phyloP scores from a whole-genome alignment of 805 yeast species.

The Cyberlindnera bimundalis region DNA sequence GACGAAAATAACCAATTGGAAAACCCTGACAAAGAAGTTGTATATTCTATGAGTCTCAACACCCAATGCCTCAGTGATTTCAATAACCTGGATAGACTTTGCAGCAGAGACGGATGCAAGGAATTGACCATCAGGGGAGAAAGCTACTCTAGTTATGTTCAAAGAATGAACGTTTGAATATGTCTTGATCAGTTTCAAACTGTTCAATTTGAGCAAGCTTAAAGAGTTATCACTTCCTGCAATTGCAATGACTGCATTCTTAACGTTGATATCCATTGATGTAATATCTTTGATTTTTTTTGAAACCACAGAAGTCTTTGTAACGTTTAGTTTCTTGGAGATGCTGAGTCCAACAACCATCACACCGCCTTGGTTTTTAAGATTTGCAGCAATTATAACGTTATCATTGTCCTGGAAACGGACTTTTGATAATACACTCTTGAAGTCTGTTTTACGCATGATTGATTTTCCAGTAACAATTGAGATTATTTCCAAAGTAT shows the following conservation, averaged over 20 bases:
- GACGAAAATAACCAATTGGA: slow-evolving; percentile 15
- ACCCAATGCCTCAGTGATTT: slow-evolving; percentile 49
- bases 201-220: slow-evolving; percentile 38
- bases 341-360: slow-evolving; percentile 17
- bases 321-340: slow-evolving; percentile 18
- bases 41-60: slow-evolving; percentile 26
- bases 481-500: slow-evolving; percentile 44
- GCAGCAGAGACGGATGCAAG: slow-evolving; percentile 78
- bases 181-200: slow-evolving; percentile 50
- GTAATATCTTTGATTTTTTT: slow-evolving; percentile 36
- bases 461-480: slow-evolving; percentile 38
- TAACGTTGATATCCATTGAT: slow-evolving; percentile 43
- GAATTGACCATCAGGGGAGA: slow-evolving; percentile 64
- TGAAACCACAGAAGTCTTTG: slow-evolving; percentile 17
- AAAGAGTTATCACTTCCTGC: slow-evolving; percentile 60
- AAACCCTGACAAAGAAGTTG: slow-evolving; percentile 22
- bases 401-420: slow-evolving; percentile 30
- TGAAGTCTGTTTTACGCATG: slow-evolving; percentile 33
- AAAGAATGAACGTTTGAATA: slow-evolving; percentile 58
- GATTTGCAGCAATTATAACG: slow-evolving; percentile 16
- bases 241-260: slow-evolving; percentile 37
- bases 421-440: slow-evolving; percentile 32
- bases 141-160: slow-evolving; percentile 68
- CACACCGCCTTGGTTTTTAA: slow-evolving; percentile 18
- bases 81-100: slow-evolving; percentile 60